Evolutionary conservation across 2,329 filamentous ascomycete genomes (phyloP), one percentile per base, ranked within the genome.

Genomic region (Uncinocarpus reesii): DNA sequence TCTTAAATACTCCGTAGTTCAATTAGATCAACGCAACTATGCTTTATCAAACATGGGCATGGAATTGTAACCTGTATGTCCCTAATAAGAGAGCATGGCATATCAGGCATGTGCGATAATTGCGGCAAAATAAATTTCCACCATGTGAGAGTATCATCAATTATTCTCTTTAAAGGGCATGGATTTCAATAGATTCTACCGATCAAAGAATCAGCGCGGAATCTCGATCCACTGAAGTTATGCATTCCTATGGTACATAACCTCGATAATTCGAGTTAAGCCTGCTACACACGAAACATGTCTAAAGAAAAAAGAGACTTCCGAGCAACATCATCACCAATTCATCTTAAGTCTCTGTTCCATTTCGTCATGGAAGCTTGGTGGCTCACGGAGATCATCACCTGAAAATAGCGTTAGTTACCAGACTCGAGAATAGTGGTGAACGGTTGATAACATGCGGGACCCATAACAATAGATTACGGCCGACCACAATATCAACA

Each of bases 281-380:
- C 35, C 4, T n/a, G 10, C 31, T 16, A 18, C 3, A 15, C 8
- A 41, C 8, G n/a, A 23, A 38, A 47, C 24, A 24, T 16, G n/a
- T 28, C 13, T 13, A 28, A 34, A 13, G 13, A 24, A 11, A 41
- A 5, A 23, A 28, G 11, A 35, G 8, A 34, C n/a, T 15, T 15
- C n/a, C 21, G 31, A 20, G 20, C 1, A n/a, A 13, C 26, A 18
- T 26, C 7, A 48, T 42, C 56, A 65, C 50, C 58, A 67, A 49
- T 69, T 74, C 79, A 95, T 93, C 76, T 81, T 84, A 68, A 94
- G 73, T 76, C 87, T 86, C 68, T 79, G 78, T 80, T 95, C 90
- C 80, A 95, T 88, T 78, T 96, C 90, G 49, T 86, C 83, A 60
- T 95, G 88, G 69, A 95, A 81, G 46, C 82, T 79, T 20, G 82